These are phyloP conservation scores for Zygosaccharomyces lentus DNA, from an alignment of 805 yeast genomes.

Conservation along the genomic window DNA sequence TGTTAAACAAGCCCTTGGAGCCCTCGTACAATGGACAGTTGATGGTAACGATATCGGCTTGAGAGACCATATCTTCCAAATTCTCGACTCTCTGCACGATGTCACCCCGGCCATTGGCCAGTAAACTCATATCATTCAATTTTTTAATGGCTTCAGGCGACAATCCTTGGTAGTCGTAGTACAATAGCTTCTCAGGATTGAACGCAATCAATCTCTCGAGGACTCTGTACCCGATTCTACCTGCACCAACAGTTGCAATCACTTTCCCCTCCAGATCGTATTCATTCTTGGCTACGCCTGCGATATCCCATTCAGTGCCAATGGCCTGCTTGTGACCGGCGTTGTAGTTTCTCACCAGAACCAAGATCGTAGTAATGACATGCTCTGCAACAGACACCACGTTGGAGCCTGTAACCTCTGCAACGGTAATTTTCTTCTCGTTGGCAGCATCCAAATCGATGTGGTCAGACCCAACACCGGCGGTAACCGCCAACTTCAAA, in stretches of 20 bases:
- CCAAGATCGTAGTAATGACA: conserved; percentile 28
- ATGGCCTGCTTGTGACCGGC: conserved; percentile 71
- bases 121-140: conserved; percentile 37
- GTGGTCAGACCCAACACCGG: conserved; percentile 85
- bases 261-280: conserved; percentile 74
- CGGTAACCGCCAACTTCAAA: conserved; percentile 66
- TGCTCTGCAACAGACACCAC: conserved; percentile 63
- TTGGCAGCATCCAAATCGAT: conserved; percentile 66
- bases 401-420: conserved; percentile 81
- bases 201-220: conserved; percentile 68
- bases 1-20: conserved; percentile 63
- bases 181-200: conserved; percentile 63
- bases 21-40: conserved; percentile 74
- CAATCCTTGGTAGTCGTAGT: conserved; percentile 36
- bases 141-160: conserved; percentile 67
- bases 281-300: conserved; percentile 66
- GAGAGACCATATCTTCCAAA: conserved; percentile 59
- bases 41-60: conserved; percentile 69
- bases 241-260: conserved; percentile 64
- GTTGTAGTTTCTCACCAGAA: conserved; percentile 75
- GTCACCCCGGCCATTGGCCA: conserved; percentile 7
- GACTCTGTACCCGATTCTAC: conserved; percentile 58
- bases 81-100: conserved; percentile 56
- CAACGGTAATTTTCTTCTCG: conserved; percentile 57
- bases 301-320: conserved; percentile 68